A percentile compares a stretch with the other conserved stretches of the same genome.
Evolutionary conservation across 208 protist species (phyloP).

Genomic region (Naegleria fowleri): DNA sequence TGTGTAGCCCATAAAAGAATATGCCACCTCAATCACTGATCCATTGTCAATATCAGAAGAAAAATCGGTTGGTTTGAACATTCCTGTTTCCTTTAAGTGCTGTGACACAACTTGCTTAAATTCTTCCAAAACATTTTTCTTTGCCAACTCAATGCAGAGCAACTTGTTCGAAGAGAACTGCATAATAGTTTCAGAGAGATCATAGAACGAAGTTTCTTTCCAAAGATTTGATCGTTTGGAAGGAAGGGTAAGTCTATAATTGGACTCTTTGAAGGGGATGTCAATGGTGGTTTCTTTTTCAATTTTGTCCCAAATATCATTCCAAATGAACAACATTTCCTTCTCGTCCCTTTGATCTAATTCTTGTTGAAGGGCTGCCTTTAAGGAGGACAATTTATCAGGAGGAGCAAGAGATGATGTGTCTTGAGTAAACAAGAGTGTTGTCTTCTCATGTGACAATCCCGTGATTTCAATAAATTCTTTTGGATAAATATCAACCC

Average conservation of each 20-base stretch:
- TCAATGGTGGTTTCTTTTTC: not conserved
- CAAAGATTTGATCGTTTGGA: not conserved
- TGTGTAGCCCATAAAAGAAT: not conserved
- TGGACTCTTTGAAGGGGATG: not conserved
- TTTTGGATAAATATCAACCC: not conserved
- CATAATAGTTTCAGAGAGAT: not conserved
- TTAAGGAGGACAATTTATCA: not conserved
- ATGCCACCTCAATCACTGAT: not conserved
- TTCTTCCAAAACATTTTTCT: not conserved
- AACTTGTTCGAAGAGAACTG: not conserved
- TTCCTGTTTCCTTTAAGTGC: not conserved
- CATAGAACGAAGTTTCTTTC: not conserved
- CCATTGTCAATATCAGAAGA: not conserved
- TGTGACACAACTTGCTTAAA: not conserved
- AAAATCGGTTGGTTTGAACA: not conserved
- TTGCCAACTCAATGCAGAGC: not conserved
- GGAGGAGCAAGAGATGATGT: not conserved
- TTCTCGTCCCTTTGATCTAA: not conserved
- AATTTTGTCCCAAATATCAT: not conserved
- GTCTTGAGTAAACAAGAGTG: not conserved
- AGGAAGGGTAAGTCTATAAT: not conserved
- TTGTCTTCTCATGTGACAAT: not conserved
- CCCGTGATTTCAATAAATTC: not conserved
- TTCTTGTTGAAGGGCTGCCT: not conserved
- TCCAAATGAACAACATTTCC: not conserved